Evolutionary conservation across 148 eudicot species (phyloP).

Genomic region (Camellia lanceoleosa): DNA sequence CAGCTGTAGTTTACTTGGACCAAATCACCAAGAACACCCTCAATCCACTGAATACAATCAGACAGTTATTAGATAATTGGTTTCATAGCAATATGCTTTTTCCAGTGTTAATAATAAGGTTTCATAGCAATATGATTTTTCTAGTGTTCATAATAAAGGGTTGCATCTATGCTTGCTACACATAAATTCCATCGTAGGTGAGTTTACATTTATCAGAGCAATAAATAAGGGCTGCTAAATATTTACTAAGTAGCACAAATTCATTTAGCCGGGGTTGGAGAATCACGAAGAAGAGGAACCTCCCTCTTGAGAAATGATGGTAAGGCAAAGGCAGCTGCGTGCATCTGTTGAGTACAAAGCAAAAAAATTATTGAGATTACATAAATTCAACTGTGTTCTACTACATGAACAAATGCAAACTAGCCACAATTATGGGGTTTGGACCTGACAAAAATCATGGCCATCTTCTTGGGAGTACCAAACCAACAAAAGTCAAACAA

Average conservation of each 20-base stretch:
- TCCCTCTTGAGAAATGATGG: conserved; percentile 77
- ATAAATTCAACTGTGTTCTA: background rate
- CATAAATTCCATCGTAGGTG: background rate
- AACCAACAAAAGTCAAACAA: background rate
- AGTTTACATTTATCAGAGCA: background rate
- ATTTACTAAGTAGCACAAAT: conserved; percentile 9
- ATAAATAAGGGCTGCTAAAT: background rate
- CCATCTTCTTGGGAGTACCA: background rate
- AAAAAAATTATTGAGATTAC: background rate
- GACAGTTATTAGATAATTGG: too few species aligned
- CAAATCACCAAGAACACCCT: background rate
- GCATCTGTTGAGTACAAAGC: conserved; percentile 46
- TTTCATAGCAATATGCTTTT: background rate
- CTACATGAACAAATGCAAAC: background rate
- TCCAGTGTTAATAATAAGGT: too few species aligned
- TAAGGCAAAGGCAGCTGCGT: conserved; percentile 80
- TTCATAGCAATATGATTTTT: background rate
- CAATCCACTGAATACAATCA: background rate
- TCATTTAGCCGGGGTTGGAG: conserved; percentile 1
- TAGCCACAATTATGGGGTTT: background rate
- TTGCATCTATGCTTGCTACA: background rate
- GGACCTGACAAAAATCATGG: background rate
- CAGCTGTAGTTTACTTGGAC: background rate
- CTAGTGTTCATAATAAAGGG: too few species aligned
- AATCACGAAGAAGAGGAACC: conserved; percentile 46